Percentiles rank a stretch among this genome's conserved stretches.
These are phyloP conservation scores for Hypoxylon intermedium DNA, from an alignment of 495 filamentous ascomycete species.

Conservation along the genomic window DNA sequence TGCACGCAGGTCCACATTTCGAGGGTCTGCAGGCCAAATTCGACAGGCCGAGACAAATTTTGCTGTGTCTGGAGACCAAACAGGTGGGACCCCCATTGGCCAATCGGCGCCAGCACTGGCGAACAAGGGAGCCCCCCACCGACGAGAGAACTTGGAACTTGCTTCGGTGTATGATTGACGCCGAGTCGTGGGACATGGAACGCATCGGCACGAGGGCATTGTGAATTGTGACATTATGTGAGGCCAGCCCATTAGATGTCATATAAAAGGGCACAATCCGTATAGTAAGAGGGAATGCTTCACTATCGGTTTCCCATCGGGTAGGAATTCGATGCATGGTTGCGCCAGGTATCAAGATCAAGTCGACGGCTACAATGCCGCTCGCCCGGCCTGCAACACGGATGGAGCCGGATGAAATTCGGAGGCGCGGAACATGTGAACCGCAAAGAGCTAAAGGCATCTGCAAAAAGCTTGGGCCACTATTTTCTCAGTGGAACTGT, in stretches of 20 bases:
- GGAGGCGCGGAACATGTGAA: conserved; percentile 38
- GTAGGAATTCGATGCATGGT: not conserved
- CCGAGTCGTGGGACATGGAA: conserved; percentile 11
- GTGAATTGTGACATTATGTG: not conserved
- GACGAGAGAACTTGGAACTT: conserved; percentile 21
- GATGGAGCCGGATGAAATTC: conserved; percentile 34
- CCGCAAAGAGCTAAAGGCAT: conserved; percentile 15
- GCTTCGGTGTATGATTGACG: conserved; percentile 36
- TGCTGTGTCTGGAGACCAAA: conserved; percentile 38
- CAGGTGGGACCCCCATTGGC: conserved; percentile 37
- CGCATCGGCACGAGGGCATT: conserved; percentile 28
- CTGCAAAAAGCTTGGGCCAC: conserved; percentile 18
- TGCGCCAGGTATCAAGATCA: conserved; percentile 6
- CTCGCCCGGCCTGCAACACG: conserved; percentile 30
- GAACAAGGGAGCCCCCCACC: conserved; percentile 28
- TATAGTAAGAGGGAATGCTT: not conserved
- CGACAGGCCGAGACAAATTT: conserved; percentile 40
- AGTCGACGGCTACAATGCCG: conserved; percentile 22
- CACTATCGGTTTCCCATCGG: not conserved
- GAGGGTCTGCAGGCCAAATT: conserved; percentile 42
- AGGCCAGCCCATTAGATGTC: not conserved
- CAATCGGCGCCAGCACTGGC: conserved; percentile 26
- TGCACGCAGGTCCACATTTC: conserved; percentile 34
- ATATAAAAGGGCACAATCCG: not conserved
- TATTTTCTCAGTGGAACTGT: not conserved